Conservation (phyloP, 306 rosid species). For the Rubus parviflorus region DNA sequence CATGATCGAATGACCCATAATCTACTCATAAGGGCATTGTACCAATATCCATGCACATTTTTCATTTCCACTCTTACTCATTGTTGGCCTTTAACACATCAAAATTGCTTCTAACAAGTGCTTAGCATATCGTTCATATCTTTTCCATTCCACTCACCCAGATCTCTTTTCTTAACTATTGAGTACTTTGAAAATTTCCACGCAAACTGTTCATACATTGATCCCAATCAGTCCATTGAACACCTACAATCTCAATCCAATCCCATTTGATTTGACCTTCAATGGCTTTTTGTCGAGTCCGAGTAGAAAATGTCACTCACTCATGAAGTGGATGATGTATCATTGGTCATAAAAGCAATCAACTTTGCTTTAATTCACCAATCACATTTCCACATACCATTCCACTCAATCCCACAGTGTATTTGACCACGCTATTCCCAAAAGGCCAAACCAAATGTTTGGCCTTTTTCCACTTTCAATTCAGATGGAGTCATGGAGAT, state of each 20-base stretch:
- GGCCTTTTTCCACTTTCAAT: background rate
- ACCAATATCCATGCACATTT: background rate
- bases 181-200: background rate
- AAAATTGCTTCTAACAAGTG: background rate
- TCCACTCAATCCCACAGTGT: background rate
- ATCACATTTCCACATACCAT: slow-evolving; percentile 12
- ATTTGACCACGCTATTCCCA: slow-evolving; percentile 8
- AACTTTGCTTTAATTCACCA: background rate
- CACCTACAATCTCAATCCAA: slow-evolving; percentile 4
- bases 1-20: background rate
- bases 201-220: background rate
- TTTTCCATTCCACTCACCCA: background rate
- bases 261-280: background rate
- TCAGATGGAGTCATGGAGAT: too few relatives aligned
- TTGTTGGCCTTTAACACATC: background rate
- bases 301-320: background rate
- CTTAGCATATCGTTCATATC: background rate
- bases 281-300: background rate
- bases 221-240: background rate
- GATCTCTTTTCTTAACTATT: background rate
- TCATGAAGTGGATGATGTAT: slow-evolving; percentile 32
- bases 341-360: slow-evolving; percentile 23
- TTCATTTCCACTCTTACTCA: background rate
- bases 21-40: background rate
- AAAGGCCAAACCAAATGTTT: background rate